Evolutionary conservation across 768 basidiomycete species (phyloP), one percentile per base, ranked within the genome.

Genomic region (Xerocomellus amylosporus): DNA sequence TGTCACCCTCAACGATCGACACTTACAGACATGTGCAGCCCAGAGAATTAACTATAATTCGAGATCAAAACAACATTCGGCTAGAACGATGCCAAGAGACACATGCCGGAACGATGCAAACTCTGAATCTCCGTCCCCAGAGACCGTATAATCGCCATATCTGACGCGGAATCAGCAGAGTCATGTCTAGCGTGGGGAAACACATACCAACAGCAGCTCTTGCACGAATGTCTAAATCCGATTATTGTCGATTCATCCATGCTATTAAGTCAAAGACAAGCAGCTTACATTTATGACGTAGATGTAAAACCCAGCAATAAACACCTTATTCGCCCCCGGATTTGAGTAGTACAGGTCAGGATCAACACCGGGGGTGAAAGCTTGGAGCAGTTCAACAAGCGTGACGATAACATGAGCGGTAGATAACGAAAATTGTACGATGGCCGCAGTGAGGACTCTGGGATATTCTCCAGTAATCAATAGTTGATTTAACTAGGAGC

Each of bases 121-220:
- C 24, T 24, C 10, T 54, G 19, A 54, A 37, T 19, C 38, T 42
- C 5, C 44, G 51, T 40, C 48, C 53, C 52, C 60, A 64, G 13
- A 64, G 49, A n/a, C 61, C 44, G 36, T 62, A 56, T 42, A 65
- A 51, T 30, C 60, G 61, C 64, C 63, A 65, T 33, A 64, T 65
- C 63, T 65, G 28, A 57, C 10, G 8, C 22, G 12, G 6, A n/a
- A 45, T 52, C 13, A 51, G 42, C 7, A 44, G 15, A 39, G 28
- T 33, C 30, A 30, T 10, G 9, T 30, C 30, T 30, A 30, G 9
- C 28, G 8, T 30, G 30, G 30, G 30, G 10, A 30, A 30, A 30
- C 30, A 30, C 30, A 30, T 30, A 12, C 30, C 30, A 30, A 10
- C 10, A 30, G 10, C 30, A 30, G 9, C 10, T 30, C 30, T 30